These are phyloP conservation scores for Tulasnella sp. DNA, from an alignment of 768 basidiomycete species.

Conservation along the genomic window DNA sequence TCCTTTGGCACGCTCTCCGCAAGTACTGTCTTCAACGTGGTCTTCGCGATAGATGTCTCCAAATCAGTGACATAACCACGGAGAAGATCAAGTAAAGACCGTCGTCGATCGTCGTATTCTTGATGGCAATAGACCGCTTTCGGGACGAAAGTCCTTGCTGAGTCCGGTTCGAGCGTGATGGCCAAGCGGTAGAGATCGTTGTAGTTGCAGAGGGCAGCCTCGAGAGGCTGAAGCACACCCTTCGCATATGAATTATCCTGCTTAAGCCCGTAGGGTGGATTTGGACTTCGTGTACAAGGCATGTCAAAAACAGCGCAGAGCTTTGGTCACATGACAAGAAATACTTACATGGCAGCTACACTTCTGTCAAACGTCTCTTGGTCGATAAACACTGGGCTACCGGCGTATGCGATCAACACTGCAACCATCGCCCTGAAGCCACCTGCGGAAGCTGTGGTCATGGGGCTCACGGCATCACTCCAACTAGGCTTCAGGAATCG, in stretches of 20 bases:
- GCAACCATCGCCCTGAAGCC: constrained; percentile 24
- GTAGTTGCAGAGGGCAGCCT: constrained; percentile 21
- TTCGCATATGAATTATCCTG: too few relatives aligned
- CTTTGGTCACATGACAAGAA: not conserved
- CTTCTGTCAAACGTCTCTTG: constrained; percentile 24
- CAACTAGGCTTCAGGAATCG: constrained; percentile 20
- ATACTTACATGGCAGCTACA: constrained; percentile 19
- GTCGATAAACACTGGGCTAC: constrained; percentile 20
- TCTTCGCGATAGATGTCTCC: too few relatives aligned
- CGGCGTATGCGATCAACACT: constrained; percentile 26
- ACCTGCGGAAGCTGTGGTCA: constrained; percentile 23
- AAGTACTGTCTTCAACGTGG: not conserved
- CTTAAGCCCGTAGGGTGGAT: too few relatives aligned
- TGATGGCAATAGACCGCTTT: not conserved
- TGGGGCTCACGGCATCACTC: constrained; percentile 20
- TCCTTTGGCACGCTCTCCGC: not conserved
- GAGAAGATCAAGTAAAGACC: constrained; percentile 22
- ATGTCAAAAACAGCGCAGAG: too few relatives aligned
- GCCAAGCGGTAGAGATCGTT: constrained; percentile 26
- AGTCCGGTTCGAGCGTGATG: constrained; percentile 24
- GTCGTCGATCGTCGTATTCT: not conserved
- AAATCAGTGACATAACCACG: constrained; percentile 2
- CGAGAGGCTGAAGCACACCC: constrained; percentile 21
- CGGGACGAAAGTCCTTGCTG: not conserved
- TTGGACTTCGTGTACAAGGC: too few relatives aligned